Base-by-base conservation (phyloP, 1,284 basidiomycete genomes). In the Sutorius eximius region DNA sequence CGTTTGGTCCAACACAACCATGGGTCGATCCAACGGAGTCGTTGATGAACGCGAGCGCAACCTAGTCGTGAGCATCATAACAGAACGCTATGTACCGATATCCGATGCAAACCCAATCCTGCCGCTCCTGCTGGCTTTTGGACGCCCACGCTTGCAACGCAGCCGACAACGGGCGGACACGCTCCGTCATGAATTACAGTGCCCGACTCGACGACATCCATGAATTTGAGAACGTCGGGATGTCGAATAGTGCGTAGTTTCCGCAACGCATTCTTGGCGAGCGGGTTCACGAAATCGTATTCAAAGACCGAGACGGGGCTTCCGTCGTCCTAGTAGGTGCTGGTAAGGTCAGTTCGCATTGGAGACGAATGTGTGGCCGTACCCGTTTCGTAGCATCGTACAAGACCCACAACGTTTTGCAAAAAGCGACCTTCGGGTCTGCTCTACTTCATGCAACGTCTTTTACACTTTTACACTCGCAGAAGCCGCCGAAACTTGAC, bases 221-320 rank as follows among this genome's bases (percentile, higher is more conserved):
- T 85, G 72, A 97, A 96, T 69, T 92, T 95, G 63, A 99, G 83
- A 3, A 99, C 85, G 71, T 98, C 91, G 0, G 97, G 97, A 77
- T 99, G 97, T 36, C 97, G 84, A 8, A 91, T 89, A 2, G 93
- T 92, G 40, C 95, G 83, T 12, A 99, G 79, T 73, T 97, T 98
- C 59, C 91, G 86, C 34, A 98, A 77, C 0, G 94, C 86, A 73
- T 99, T 99, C 70, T 87, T 89, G 3, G 95, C 96, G 20, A 99
- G 80, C 3, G 87, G 85, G 46, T 91, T 76, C 59, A 82, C 83
- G 24, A 89, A 81, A 65, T 95, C 89, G 63, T 93, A 98, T 67
- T 93, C 88, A 71, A 98, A 98, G 37, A 98, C 80, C 1, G 95
- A 96, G 7, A 96, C 85, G 6, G 75, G 79, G 22, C 82, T 83